These are phyloP conservation scores for Smittium culicis DNA, from an alignment of 371 early-diverging fungal species.

Conservation along the genomic window DNA sequence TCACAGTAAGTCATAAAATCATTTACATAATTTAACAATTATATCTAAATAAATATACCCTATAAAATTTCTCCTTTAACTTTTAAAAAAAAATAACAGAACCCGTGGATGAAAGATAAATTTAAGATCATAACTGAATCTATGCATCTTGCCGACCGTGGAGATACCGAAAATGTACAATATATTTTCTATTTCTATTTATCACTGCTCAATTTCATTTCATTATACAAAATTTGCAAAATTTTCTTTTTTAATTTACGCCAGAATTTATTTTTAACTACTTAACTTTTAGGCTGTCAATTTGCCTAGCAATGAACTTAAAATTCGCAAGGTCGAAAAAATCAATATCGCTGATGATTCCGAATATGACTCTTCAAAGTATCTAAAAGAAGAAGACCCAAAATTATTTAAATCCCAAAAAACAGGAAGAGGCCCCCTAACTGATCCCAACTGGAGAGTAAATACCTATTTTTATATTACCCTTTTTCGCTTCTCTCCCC, in stretches of 20 bases:
- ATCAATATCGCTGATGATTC: slow-evolving; percentile 52
- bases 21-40: too few relatives aligned
- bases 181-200: neutral
- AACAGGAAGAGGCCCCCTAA: slow-evolving; percentile 54
- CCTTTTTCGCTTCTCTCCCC: neutral
- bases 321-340: slow-evolving; percentile 42
- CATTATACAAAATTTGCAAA: too few relatives aligned
- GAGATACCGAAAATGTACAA: slow-evolving; percentile 45
- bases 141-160: slow-evolving; percentile 55
- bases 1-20: too few relatives aligned
- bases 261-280: too few relatives aligned
- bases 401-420: slow-evolving; percentile 43
- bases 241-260: too few relatives aligned
- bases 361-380: slow-evolving; percentile 35
- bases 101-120: slow-evolving; percentile 49
- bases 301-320: slow-evolving; percentile 30
- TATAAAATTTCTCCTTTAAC: too few relatives aligned
- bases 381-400: slow-evolving; percentile 49
- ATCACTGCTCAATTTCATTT: neutral
- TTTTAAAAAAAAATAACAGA: too few relatives aligned
- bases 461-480: neutral
- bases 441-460: slow-evolving; percentile 29
- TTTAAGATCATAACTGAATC: slow-evolving; percentile 61
- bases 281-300: slow-evolving; percentile 33
- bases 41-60: too few relatives aligned